Evolutionary conservation across 768 basidiomycete genomes (phyloP), one percentile per base, ranked within the genome.

Genomic region (Arthromyces matolae): DNA sequence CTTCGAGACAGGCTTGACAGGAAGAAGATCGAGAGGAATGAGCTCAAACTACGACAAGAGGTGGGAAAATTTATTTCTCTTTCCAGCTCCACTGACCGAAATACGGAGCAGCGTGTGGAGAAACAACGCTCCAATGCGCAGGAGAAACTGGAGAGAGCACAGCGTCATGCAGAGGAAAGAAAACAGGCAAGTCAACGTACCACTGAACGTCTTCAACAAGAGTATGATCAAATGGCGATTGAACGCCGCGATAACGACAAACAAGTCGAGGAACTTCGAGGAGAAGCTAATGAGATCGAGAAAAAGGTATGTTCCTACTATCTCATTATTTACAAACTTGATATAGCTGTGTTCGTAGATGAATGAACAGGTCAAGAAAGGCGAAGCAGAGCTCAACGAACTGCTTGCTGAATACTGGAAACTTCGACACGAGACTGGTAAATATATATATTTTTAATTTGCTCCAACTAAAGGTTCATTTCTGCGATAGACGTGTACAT

Each of bases 381-480:
- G 82, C 55, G 89, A 93, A 64, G 68, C 65, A 6, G 90, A 93
- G 61, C 70, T 94, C n/a, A 83, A 84, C 53, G 83, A 88, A 47
- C 71, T 96, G 16, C 72, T 96, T 32, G 69, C 79, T 8, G 91
- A 92, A 62, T 93, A 95, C 63, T 90, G 86, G 83, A 81, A 76
- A 47, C 70, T 92, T 43, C 75, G 89, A 31, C 84, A 87, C 54
- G 81, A 83, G 57, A 83, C 87, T 58, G 86, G 90, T 88, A 59
- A 28, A 60, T 63, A 16, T 22, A 50, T 18, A 20, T 34, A 36
- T 23, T 45, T 38, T 7, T 19, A 29, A 31, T 13, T 27, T 38
- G 10, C 13, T 22, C 50, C 4, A 44, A 33, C 9, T 49, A 34
- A 46, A 49, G 28, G 47, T 45, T 34, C 46, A 37, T 24, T 8